Evolutionary conservation across 1,284 basidiomycete species (phyloP), one percentile per base, ranked within the genome.

Genomic region (Testicularia cyperi): DNA sequence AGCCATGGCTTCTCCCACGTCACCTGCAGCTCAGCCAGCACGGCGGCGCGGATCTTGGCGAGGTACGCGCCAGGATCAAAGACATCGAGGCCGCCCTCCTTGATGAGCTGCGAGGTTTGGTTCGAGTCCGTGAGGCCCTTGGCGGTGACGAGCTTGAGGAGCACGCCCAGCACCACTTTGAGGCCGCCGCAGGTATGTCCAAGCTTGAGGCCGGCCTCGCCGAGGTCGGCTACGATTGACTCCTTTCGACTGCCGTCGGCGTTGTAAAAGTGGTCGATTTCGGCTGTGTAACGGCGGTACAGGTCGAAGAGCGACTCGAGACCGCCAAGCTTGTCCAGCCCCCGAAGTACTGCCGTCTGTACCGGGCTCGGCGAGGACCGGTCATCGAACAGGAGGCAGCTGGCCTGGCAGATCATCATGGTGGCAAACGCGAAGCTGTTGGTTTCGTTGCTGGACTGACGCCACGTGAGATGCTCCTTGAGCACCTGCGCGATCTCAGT

Each of bases 1-100:
- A 98, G 80, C 92, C 94, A 98, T 1, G 83, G 74, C 5, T 90
- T 84, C 52, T 86, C 82, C 92, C 92, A 98, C 12, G 92, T 80
- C 7, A 82, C 81, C 20, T 80, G 80, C 5, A 90, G 74, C 9
- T 88, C 72, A 1, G 91, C 87, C 19, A 92, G 78, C 21, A 86
- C 81, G 5, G 83, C 81, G 19, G 85, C 78, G 30, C 95, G 86
- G 63, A 95, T 80, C 56, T 83, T 84, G 51, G 97, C 85, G 38
- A 98, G 81, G 77, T 95, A 88, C 69, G 88, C 86, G 72, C 87
- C 85, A 0, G 90, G 83, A 68, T 92, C 86, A 64, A 94, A 95
- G 74, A 48, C 49, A 16, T 60, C 65, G 9, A 38, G 41, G 21
- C 56, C 44, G 16, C 45, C 55, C 4, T 61, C 47, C 16, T 56